phyloP scores from a whole-genome alignment of 306 rosid genomes.

The Lablab purpureus region DNA sequence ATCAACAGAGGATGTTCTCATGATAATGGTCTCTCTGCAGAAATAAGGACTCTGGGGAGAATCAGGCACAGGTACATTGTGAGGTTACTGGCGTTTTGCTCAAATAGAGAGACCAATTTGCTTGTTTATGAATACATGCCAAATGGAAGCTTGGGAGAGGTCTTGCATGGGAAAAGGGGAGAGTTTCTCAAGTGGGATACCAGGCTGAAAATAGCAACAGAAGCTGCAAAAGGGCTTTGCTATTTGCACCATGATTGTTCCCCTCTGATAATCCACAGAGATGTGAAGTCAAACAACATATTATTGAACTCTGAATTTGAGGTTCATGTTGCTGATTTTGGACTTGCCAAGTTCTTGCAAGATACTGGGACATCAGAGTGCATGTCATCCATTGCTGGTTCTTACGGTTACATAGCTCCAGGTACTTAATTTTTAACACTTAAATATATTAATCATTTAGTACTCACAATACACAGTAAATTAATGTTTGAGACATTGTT shows the following conservation, averaged over 20 bases:
- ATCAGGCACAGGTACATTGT: conserved; percentile 92
- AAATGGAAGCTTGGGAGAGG: conserved; percentile 89
- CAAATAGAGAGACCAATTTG: conserved; percentile 80
- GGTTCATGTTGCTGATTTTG: conserved; percentile 97
- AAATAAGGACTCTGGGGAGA: conserved; percentile 78
- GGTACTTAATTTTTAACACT: conserved; percentile 54
- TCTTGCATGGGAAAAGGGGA: conserved; percentile 85
- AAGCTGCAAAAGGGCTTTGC: conserved; percentile 91
- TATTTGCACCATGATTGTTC: conserved; percentile 96
- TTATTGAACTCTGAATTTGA: conserved; percentile 76
- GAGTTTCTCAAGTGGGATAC: conserved; percentile 80
- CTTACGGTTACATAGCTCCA: conserved; percentile 97
- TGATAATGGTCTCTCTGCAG: conserved; percentile 89
- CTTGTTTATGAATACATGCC: conserved; percentile 92
- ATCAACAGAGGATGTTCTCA: conserved; percentile 81
- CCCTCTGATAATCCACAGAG: conserved; percentile 82
- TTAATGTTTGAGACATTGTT: conserved; percentile 31
- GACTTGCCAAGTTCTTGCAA: conserved; percentile 90
- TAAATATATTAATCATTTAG: conserved; percentile 2
- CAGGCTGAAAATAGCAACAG: conserved; percentile 78
- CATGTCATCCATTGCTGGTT: conserved; percentile 97
- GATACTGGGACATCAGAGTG: conserved; percentile 87
- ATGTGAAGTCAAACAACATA: conserved; percentile 92
- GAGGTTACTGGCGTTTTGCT: conserved; percentile 76
- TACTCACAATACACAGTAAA: neutral